These are phyloP conservation scores for Cryphonectria japonica DNA, from an alignment of 2,329 filamentous ascomycete genomes.

Conservation along the genomic window DNA sequence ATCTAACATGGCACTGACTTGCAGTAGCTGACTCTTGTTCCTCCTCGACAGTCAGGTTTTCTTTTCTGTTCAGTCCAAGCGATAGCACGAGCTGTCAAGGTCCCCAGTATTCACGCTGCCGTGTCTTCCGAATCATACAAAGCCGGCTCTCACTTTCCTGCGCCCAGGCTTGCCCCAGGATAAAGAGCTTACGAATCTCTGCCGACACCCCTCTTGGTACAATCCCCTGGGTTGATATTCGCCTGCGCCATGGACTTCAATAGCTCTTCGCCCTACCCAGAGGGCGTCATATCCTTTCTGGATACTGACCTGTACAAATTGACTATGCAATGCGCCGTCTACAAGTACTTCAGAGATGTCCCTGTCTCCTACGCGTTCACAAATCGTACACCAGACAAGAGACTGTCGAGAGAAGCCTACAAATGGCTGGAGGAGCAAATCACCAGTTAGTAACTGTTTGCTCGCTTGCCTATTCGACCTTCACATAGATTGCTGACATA, in stretches of 20 bases:
- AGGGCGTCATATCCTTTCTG: conserved; percentile 80
- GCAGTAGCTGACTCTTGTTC: background rate
- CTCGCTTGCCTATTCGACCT: conserved; percentile 8
- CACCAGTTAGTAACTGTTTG: conserved; percentile 59
- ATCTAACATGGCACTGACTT: background rate
- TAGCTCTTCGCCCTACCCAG: conserved; percentile 68
- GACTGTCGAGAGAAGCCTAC: conserved; percentile 81
- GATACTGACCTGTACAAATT: conserved; percentile 92
- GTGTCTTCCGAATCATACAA: conserved; percentile 7
- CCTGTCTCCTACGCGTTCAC: conserved; percentile 92
- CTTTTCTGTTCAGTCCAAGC: background rate
- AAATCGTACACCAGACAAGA: conserved; percentile 93
- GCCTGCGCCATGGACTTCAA: conserved; percentile 63
- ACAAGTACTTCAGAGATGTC: conserved; percentile 85
- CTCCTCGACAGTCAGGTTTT: background rate
- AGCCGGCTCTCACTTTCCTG: background rate
- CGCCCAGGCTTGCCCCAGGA: background rate
- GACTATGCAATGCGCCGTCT: conserved; percentile 97
- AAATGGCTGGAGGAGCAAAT: conserved; percentile 86
- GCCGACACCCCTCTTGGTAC: background rate
- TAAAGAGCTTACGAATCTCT: conserved; percentile 14
- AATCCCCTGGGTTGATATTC: background rate
- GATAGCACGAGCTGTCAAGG: background rate
- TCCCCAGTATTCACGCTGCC: background rate
- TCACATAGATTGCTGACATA: background rate